These are phyloP conservation scores for Neopestalotiopsis clavispora DNA, from an alignment of 2,329 filamentous ascomycete species.

Conservation along the genomic window DNA sequence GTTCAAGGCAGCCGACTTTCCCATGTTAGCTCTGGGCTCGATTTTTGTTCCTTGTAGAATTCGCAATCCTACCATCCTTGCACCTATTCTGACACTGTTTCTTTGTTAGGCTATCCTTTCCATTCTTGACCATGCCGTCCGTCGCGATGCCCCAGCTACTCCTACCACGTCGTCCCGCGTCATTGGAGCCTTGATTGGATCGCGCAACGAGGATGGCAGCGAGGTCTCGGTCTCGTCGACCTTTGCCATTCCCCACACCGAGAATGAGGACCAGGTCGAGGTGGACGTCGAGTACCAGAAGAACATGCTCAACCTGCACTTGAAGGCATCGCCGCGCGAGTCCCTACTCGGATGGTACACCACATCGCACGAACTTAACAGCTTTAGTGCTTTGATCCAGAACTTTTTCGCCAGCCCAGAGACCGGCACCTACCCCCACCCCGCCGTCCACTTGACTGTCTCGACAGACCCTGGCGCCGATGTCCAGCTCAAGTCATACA, in stretches of 20 bases:
- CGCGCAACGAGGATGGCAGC: conserved; percentile 92
- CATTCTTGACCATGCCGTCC: conserved; percentile 91
- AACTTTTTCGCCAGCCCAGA: conserved; percentile 99
- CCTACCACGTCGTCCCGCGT: conserved; percentile 82
- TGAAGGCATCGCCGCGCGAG: conserved; percentile 93
- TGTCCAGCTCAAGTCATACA: conserved; percentile 91
- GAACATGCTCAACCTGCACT: conserved; percentile 94
- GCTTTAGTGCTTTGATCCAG: conserved; percentile 97
- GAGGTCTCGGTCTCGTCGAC: conserved; percentile 95
- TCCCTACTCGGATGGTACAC: conserved; percentile 98
- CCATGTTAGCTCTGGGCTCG: background rate
- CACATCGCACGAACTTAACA: conserved; percentile 95
- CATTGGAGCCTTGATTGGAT: conserved; percentile 93
- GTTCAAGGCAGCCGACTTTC: conserved; percentile 31
- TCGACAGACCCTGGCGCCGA: conserved; percentile 87
- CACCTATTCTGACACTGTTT: background rate
- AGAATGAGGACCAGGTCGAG: conserved; percentile 98
- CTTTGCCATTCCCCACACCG: conserved; percentile 98
- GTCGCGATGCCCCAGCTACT: conserved; percentile 74
- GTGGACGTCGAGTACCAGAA: conserved; percentile 99
- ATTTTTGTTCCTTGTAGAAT: background rate
- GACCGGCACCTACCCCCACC: conserved; percentile 95
- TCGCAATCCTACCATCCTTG: background rate
- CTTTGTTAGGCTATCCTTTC: conserved; percentile 66
- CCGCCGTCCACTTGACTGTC: conserved; percentile 96